Base-by-base conservation (phyloP, 805 yeast genomes). In the Maudiozyma saulgeensis region DNA sequence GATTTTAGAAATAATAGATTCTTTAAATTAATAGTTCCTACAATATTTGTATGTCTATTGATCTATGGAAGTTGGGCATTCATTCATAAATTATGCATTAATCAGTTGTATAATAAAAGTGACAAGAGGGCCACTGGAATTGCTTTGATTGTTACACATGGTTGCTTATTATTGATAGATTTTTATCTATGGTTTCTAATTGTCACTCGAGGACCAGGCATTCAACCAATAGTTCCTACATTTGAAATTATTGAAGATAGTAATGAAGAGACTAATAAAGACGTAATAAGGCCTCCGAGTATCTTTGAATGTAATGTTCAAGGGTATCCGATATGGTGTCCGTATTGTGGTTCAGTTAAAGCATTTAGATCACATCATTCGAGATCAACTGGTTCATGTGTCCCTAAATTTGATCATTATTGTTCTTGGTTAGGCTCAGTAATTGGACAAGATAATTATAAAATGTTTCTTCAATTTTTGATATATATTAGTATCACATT, bases 291-390 rank as follows among this genome's bases (percentile, higher is more conserved):
- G 0, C 74, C 81, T 1, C 93, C 95, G 0, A 71, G 64, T 1
- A 68, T 74, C 23, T 90, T 87, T 60, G 60, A 74, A 16, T 85
- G 95, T 62, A 89, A 85, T 61, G 69, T 68, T 9, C 72, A 76
- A 49, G 97, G 98, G 0, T 79, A 75, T 54, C 95, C 96, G 0
- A 69, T 71, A 26, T 90, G 86, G 81, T 88, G 96, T 59, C 66
- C 83, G 1, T 63, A 68, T 11, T 87, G 96, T 61, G 70, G 76
- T 44, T 74, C 82, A 5, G 64, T 86, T 31, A 87, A 86, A 59
- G 73, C 82, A 1, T 76, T 79, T 25, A 71, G 96, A 46, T 64
- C 85, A 0, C 91, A 80, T 55, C 96, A 87, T 60, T 82, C 89
- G 39, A 71, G 76, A 3, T 71, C 75, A 45, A 46, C 68, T 47